phyloP scores from a whole-genome alignment of 2,329 filamentous ascomycete species.

The Colletotrichum camelliae region DNA sequence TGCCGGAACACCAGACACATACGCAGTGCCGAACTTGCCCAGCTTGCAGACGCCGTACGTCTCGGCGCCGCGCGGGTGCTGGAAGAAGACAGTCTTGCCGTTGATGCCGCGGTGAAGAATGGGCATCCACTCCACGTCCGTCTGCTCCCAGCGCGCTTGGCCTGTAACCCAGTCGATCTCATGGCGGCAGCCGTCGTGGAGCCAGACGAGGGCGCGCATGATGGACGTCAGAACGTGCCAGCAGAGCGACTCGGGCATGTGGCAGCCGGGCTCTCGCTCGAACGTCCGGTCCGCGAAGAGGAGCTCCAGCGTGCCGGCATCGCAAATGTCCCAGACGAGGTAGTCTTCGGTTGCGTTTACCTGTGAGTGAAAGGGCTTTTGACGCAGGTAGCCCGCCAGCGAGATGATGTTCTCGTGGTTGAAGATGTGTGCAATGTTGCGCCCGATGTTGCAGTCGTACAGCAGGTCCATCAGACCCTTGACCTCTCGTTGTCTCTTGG shows the following conservation, averaged over 20 bases:
- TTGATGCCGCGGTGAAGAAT: constrained; percentile 55
- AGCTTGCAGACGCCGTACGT: constrained; percentile 61
- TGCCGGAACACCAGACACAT: constrained; percentile 42
- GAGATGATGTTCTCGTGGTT: constrained; percentile 57
- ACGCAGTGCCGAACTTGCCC: constrained; percentile 49
- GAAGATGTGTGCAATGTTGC: constrained; percentile 40
- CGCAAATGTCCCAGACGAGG: constrained; percentile 58
- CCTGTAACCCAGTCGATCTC: constrained; percentile 17
- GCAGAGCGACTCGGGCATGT: constrained; percentile 57
- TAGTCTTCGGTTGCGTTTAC: constrained; percentile 31
- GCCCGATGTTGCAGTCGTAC: constrained; percentile 30
- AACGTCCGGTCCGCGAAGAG: constrained; percentile 36
- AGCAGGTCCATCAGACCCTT: constrained; percentile 31
- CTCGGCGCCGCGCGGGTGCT: constrained; percentile 51
- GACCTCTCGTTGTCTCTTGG: constrained; percentile 24
- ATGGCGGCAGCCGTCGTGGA: constrained; percentile 53
- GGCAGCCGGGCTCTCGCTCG: constrained; percentile 29
- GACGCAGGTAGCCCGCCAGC: constrained; percentile 41
- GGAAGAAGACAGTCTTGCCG: constrained; percentile 56
- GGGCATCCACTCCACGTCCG: constrained; percentile 53
- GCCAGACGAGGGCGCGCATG: constrained; percentile 53
- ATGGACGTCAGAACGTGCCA: constrained; percentile 60
- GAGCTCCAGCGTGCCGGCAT: constrained; percentile 52
- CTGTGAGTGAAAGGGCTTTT: constrained; percentile 22
- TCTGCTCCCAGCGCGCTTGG: constrained; percentile 13